Percentiles rank a stretch among this genome's conserved stretches.
Evolutionary conservation across 441 rosid genomes (phyloP).

Genomic region (Isatis lusitanica): DNA sequence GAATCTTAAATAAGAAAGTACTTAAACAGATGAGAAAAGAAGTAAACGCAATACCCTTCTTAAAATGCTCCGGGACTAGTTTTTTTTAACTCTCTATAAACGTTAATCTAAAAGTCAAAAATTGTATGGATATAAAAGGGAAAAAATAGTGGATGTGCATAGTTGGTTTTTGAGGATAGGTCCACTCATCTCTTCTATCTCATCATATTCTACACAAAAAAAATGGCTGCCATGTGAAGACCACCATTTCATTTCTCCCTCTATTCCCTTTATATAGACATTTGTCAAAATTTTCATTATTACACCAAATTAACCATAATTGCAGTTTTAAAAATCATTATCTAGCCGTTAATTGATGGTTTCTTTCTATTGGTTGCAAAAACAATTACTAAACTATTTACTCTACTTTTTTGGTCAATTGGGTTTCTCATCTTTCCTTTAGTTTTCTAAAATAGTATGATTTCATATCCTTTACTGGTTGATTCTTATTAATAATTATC

Average conservation of each 20-base stretch:
- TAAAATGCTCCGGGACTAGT: too few species aligned
- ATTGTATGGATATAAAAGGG: not conserved
- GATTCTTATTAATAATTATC: too few species aligned
- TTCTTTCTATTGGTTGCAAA: slow-evolving; percentile 13
- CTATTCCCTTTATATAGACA: slow-evolving; percentile 15
- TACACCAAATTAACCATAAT: slow-evolving; percentile 24
- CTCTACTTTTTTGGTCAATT: not conserved
- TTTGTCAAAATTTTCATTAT: slow-evolving; percentile 14
- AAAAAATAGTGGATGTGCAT: slow-evolving; percentile 10
- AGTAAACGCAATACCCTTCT: too few species aligned
- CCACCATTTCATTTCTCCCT: slow-evolving; percentile 13
- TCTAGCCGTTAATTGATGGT: slow-evolving; percentile 21
- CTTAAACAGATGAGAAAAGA: too few species aligned
- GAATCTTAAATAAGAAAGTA: too few species aligned
- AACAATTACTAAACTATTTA: not conserved
- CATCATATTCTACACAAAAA: slow-evolving; percentile 25
- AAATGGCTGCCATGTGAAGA: slow-evolving; percentile 35
- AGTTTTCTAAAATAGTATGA: too few species aligned
- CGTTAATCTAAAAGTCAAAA: not conserved
- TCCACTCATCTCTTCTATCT: slow-evolving; percentile 24
- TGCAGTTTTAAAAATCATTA: slow-evolving; percentile 23
- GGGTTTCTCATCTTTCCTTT: too few species aligned
- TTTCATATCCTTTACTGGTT: too few species aligned
- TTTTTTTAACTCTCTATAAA: not conserved
- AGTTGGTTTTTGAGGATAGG: slow-evolving; percentile 25